phyloP scores from a whole-genome alignment of 495 filamentous ascomycete species.

The Trichocladium uniseriatum region DNA sequence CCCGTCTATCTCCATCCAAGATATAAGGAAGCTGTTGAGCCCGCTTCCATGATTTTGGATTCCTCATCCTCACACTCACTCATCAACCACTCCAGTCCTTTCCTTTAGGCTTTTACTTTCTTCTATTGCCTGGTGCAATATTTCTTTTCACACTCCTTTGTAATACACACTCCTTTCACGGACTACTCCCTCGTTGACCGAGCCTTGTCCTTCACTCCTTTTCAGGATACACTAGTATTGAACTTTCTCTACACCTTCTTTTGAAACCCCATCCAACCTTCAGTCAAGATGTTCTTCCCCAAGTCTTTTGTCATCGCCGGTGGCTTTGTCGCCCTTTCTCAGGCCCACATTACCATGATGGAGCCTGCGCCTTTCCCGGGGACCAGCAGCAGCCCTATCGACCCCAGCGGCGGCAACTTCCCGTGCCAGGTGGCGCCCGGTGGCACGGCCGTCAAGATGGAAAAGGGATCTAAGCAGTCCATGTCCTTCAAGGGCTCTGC shows the following conservation, averaged over 20 bases:
- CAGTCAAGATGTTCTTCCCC: slow-evolving; percentile 33
- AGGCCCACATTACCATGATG: slow-evolving; percentile 64
- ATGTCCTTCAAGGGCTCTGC: slow-evolving; percentile 53
- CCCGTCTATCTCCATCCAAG: not conserved
- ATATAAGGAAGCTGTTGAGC: slow-evolving; percentile 7
- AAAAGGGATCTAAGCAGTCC: slow-evolving; percentile 43
- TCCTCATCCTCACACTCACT: slow-evolving; percentile 12
- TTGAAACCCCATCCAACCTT: not conserved
- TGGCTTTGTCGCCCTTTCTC: slow-evolving; percentile 42
- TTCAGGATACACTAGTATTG: slow-evolving; percentile 6
- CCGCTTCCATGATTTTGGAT: not conserved
- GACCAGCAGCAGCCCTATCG: slow-evolving; percentile 46
- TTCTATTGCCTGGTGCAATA: slow-evolving; percentile 15
- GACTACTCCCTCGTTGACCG: slow-evolving; percentile 10
- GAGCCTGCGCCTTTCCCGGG: slow-evolving; percentile 54
- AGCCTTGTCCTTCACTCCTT: slow-evolving; percentile 8
- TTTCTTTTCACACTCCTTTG: slow-evolving; percentile 11
- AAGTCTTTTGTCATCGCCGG: slow-evolving; percentile 25
- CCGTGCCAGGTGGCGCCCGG: slow-evolving; percentile 62
- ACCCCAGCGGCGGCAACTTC: slow-evolving; percentile 51
- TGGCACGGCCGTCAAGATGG: slow-evolving; percentile 38
- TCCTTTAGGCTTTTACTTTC: not conserved
- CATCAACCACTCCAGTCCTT: slow-evolving; percentile 13
- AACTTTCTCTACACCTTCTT: not conserved
- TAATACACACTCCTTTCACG: not conserved